Base-by-base conservation (phyloP, 768 basidiomycete species). In the Coprinellus micaceus region DNA sequence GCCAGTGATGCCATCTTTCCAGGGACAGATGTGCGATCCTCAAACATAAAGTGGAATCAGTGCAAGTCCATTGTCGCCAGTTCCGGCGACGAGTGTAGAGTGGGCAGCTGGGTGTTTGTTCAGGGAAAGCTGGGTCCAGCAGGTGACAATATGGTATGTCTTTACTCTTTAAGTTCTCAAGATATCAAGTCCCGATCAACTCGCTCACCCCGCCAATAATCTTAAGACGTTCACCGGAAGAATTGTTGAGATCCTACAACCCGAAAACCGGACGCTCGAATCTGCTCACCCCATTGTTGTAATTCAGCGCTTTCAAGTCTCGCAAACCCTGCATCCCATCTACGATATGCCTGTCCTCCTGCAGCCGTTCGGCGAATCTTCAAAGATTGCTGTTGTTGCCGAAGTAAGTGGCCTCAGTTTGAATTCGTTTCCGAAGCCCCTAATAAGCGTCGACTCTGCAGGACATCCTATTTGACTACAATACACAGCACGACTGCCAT, bases 401-500 rank as follows among this genome's bases (percentile, higher is more conserved):
- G 1, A 50, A 28, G 48, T 50, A 17, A 43, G 40, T 43, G 13
- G 15, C 13, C 5, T 5, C 5, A 7, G 7, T 7, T 17, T 43
- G 13, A 7, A 17, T 21, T 7, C 40, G 19, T 21, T 17, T n/a
- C n/a, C n/a, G n/a, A n/a, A n/a, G n/a, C n/a, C n/a, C n/a, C n/a
- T n/a, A n/a, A n/a, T n/a, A n/a, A n/a, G 19, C n/a, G 6, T 17
- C n/a, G 15, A 43, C n/a, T 21, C 5, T 17, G 19, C 19, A 50
- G 48, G 48, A 50, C 19, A 29, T 50, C 15, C 3, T 50, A 13
- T 50, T 50, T 22, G 48, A 50, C 19, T 50, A 17, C 48, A 50
- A 50, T 36, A 29, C 21, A 1, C 48, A 50, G 26, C 48, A 50
- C 17, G 48, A 50, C 29, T 50, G 48, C 48, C 21, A 44, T 13